Evolutionary conservation across 169 alveolate genomes (phyloP).

Genomic region (Cyclospora cayetanensis): DNA sequence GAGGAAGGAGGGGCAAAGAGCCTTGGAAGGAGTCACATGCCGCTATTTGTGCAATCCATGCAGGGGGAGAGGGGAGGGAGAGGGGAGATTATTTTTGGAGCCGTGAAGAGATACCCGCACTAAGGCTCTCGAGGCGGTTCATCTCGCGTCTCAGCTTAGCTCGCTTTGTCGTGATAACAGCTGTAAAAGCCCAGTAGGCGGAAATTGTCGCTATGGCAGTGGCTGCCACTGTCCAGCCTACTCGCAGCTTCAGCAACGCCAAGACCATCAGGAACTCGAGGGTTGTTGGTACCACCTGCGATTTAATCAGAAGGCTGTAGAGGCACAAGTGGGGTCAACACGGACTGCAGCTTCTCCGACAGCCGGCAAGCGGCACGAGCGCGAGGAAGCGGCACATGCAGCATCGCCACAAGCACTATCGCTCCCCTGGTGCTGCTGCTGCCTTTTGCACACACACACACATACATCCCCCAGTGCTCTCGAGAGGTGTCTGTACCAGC

Average conservation of each 20-base stretch:
- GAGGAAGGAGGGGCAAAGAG: no score
- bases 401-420: background rate
- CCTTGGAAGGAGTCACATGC: no score
- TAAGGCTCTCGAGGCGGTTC: conserved; percentile 77
- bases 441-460: background rate
- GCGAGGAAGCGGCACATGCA: background rate
- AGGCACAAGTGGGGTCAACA: background rate
- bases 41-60: no score
- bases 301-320: conserved; percentile 24
- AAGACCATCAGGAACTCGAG: conserved; percentile 77
- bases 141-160: conserved; percentile 74
- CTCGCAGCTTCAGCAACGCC: conserved; percentile 70
- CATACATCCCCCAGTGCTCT: background rate
- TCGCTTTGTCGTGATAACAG: conserved; percentile 75
- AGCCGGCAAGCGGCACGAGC: background rate
- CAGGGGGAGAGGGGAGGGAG: no score
- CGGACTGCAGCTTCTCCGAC: background rate
- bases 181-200: conserved; percentile 78
- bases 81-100: no score
- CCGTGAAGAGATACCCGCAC: no score
- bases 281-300: conserved; percentile 78
- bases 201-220: conserved; percentile 76
- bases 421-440: background rate
- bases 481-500: background rate
- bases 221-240: conserved; percentile 78